Base-by-base conservation (phyloP, 371 early-diverging fungal species). In the Apophysomyces trapeziformis region DNA sequence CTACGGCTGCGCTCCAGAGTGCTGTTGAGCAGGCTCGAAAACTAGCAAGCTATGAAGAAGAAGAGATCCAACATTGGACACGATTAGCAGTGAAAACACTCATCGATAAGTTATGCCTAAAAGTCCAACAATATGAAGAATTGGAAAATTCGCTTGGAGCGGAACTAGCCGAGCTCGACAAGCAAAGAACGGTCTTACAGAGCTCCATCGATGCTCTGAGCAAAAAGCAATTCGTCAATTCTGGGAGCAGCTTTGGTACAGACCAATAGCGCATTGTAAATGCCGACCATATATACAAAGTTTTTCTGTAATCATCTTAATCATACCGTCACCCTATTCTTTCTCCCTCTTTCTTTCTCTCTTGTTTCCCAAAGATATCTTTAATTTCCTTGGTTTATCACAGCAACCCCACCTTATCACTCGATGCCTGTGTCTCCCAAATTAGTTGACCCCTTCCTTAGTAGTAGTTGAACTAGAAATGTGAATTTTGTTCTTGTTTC, bases 101-200 rank as follows among this genome's bases (percentile, higher is more conserved):
- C 69, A 68, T 94, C 37, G 86, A 88, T 68, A 96, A 96, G 74
- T 68, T 97, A 64, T 87, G 91, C 56, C 74, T 94, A 38, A 97
- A 97, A 73, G 85, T 99, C 69, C 86, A 88, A 72, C 94, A 96
- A 67, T 95, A 97, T 64, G 94, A 94, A 62, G 96, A 96, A 68
- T 68, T 97, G 68, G 97, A 97, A 73, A 82, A 80, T 0, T 77
- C 92, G 5, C 69, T 97, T 35, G 95, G 93, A 65, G 80, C 80
- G 39, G 98, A 98, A 77, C 81, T 89, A 60, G 77, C 84, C 57
- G 96, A 96, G 54, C 65, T 97, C 18, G 96, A 95, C 68, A 83
- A 86, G 35, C 96, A 95, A 80, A 80, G 92, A 16, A 47, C 39
- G 32, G 38, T 74, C 13, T 47, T 82, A 11, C 63, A 66, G n/a